These are phyloP conservation scores for Linum trigynum DNA, from an alignment of 345 rosid genomes.

Conservation along the genomic window DNA sequence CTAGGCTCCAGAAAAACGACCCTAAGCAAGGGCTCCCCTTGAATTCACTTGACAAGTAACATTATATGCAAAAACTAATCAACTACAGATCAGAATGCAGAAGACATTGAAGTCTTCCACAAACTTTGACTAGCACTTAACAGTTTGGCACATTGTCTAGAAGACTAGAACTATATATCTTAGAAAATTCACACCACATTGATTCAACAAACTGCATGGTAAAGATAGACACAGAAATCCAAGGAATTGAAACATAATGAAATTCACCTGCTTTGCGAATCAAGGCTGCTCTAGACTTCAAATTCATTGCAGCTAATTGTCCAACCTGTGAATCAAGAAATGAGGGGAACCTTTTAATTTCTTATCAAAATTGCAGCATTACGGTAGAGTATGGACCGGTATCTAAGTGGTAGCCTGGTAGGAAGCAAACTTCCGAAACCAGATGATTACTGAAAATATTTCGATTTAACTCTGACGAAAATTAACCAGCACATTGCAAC, in stretches of 20 bases:
- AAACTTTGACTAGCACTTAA: no score
- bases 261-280: conserved; percentile 67
- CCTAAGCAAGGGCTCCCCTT: no score
- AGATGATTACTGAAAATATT: background rate
- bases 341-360: conserved; percentile 21
- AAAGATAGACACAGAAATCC: background rate
- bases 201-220: background rate
- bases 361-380: background rate
- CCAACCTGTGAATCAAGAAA: conserved; percentile 19
- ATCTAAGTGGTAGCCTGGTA: background rate
- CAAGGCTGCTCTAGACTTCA: conserved; percentile 83
- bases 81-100: no score
- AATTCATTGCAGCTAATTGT: conserved; percentile 53
- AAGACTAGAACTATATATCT: no score
- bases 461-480: background rate
- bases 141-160: no score
- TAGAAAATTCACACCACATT: no score
- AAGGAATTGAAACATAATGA: background rate
- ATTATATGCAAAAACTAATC: no score
- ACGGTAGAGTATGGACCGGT: background rate
- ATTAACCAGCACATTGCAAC: background rate
- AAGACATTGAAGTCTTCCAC: no score
- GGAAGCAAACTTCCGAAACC: background rate
- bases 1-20: no score
- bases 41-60: no score